Percentiles rank a stretch among this genome's conserved stretches.
Evolutionary conservation across 192 early-diverging fungal genomes (phyloP).

Genomic region (Gonapodya prolifera): DNA sequence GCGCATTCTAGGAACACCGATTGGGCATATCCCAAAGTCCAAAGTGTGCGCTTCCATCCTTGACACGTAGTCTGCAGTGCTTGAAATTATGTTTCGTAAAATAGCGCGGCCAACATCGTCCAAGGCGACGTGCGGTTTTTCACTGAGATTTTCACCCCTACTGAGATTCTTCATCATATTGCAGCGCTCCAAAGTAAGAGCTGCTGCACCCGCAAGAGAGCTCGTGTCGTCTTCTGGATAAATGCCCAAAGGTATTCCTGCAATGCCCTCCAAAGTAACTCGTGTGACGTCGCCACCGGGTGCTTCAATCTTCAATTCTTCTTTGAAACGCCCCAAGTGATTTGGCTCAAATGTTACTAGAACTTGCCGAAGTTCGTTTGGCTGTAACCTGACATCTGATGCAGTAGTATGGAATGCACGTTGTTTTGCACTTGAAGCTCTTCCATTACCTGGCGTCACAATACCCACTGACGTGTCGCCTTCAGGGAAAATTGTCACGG

Average conservation of each 20-base stretch:
- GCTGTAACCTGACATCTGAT: neutral
- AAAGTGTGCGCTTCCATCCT: constrained; percentile 34
- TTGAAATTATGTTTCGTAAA: constrained; percentile 39
- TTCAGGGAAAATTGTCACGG: constrained; percentile 25
- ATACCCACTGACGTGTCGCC: constrained; percentile 10
- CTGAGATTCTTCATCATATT: constrained; percentile 38
- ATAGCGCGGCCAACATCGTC: constrained; percentile 29
- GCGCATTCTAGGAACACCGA: constrained; percentile 15
- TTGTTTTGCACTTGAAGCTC: neutral
- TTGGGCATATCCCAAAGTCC: constrained; percentile 37
- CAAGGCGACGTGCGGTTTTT: constrained; percentile 25
- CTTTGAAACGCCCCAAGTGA: constrained; percentile 29
- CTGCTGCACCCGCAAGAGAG: constrained; percentile 28
- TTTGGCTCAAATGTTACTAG: constrained; percentile 34
- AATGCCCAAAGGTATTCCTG: constrained; percentile 44
- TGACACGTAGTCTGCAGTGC: constrained; percentile 23
- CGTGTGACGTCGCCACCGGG: constrained; percentile 39
- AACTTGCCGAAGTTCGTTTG: constrained; percentile 7
- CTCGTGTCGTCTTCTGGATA: constrained; percentile 36
- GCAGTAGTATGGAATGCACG: neutral
- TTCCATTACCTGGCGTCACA: neutral
- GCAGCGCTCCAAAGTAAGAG: constrained; percentile 35
- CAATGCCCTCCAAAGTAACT: constrained; percentile 27
- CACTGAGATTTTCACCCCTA: constrained; percentile 13
- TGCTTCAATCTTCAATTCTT: constrained; percentile 29